Base-by-base conservation (phyloP, 306 rosid genomes). In the Erythrophleum fordii region DNA sequence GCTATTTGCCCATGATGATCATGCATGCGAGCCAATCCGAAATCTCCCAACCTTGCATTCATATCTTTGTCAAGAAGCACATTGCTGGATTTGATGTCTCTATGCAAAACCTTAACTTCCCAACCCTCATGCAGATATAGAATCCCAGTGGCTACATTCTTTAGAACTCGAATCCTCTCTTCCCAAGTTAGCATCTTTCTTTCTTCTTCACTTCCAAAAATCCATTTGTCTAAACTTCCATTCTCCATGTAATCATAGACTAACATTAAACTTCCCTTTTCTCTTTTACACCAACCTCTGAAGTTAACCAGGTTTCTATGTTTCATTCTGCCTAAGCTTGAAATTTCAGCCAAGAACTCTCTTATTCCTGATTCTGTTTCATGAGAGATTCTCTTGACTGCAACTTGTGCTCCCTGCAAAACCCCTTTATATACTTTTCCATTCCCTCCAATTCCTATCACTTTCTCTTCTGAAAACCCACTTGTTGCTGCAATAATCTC, bases 211-310 rank as follows among this genome's bases (percentile, higher is more conserved):
- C 84, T 79, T 11, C 78, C 88, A 52, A 86, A 90, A 22, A 90
- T 42, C 81, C 82, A 79, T 55, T 77, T 83, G 52, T 90, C 91
- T 56, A 87, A 49, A 31, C 87, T 87, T 23, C 92, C 90, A 72
- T 88, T 85, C 76, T 62, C 84, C 92, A 88, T 88, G 66, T 77
- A 90, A 58, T 90, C 92, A 60, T 85, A 90, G 61, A 86, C 83
- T 78, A 88, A 49, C 20, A 90, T 83, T 37, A 90, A 69, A 74
- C 65, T 83, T 73, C 84, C 77, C 6, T 28, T 86, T 64, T 84
- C 87, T 49, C 72, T 88, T 56, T 86, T 90, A 44, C 92, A 88
- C 92, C 94, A 90, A 6, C 92, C 92, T 77, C 83, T 81, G 23
- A 88, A 52, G 16, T 85, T 79, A 1, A 90, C 92, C 37, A 88